Evolutionary conservation across 768 basidiomycete species (phyloP).

Genomic region (Holtermanniella nyarrowii): DNA sequence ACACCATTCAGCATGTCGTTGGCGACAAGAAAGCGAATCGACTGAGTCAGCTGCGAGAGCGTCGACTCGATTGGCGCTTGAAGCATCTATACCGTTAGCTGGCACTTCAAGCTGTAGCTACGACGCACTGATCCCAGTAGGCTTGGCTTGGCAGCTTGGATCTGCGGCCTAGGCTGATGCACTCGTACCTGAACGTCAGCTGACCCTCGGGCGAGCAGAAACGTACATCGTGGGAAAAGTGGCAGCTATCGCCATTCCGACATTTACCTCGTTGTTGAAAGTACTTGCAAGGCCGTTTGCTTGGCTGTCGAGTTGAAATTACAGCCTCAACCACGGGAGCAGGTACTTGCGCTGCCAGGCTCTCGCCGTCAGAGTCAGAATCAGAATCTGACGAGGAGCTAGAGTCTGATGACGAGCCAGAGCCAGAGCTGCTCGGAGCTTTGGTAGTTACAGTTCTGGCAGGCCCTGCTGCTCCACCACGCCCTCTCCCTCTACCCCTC

Average conservation of each 20-base stretch:
- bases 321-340: neutral
- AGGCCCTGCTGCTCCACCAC: conserved; percentile 13
- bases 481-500: conserved; percentile 34
- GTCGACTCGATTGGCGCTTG: conserved; percentile 78
- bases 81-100: conserved; percentile 52
- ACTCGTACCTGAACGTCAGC: no score
- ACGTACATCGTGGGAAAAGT: conserved; percentile 23
- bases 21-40: conserved; percentile 76
- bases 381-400: conserved; percentile 22
- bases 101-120: neutral
- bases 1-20: conserved; percentile 77
- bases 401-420: neutral
- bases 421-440: neutral
- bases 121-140: conserved; percentile 66
- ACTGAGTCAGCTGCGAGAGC: conserved; percentile 83
- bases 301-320: neutral
- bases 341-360: neutral
- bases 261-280: conserved; percentile 27
- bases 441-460: neutral
- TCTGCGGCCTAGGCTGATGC: no score
- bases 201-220: no score
- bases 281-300: conserved; percentile 18
- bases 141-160: conserved; percentile 42
- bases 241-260: conserved; percentile 30
- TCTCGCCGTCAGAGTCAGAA: conserved; percentile 7